Percentiles rank a stretch among this genome's conserved stretches.
Conservation (phyloP, 768 basidiomycete genomes). For the Pleurotus tuber-regium region DNA sequence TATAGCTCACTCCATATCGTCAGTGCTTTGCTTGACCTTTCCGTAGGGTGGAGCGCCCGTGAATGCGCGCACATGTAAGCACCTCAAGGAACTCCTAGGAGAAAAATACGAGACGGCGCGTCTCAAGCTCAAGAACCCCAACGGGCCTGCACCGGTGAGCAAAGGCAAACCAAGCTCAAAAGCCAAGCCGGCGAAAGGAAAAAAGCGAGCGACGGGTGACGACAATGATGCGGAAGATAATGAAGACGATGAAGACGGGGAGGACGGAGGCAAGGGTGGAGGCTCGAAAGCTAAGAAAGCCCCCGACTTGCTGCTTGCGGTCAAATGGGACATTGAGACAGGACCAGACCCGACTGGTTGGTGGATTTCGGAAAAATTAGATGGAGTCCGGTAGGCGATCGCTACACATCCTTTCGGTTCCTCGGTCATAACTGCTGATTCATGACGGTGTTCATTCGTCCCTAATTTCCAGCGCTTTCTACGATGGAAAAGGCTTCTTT, state of each 20-base stretch:
- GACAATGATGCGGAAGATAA: slow-evolving; percentile 24
- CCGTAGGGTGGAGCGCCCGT: slow-evolving; percentile 28
- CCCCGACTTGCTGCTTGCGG: slow-evolving; percentile 50
- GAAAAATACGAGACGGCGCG: slow-evolving; percentile 37
- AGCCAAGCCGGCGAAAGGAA: slow-evolving; percentile 16
- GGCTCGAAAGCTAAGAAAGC: slow-evolving; percentile 30
- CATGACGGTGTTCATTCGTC: no score
- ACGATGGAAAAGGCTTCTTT: slow-evolving; percentile 49
- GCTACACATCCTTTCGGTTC: not conserved
- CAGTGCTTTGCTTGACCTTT: not conserved
- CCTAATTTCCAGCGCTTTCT: slow-evolving; percentile 56
- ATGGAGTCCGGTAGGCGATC: slow-evolving; percentile 57
- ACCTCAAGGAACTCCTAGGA: slow-evolving; percentile 33
- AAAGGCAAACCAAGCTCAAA: slow-evolving; percentile 16
- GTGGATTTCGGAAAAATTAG: slow-evolving; percentile 63
- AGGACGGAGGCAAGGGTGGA: slow-evolving; percentile 32
- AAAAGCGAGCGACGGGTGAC: slow-evolving; percentile 22
- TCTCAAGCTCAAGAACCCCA: slow-evolving; percentile 32
- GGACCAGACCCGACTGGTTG: slow-evolving; percentile 55
- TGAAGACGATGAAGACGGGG: slow-evolving; percentile 25
- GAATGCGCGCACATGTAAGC: slow-evolving; percentile 39
- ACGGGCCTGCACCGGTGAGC: slow-evolving; percentile 20
- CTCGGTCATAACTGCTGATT: not conserved
- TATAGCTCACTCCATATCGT: slow-evolving; percentile 6
- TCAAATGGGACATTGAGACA: slow-evolving; percentile 54